Percentiles rank a stretch among this genome's conserved stretches.
Evolutionary conservation across 2,329 filamentous ascomycete genomes (phyloP).

Genomic region (Fusarium pininemorale): DNA sequence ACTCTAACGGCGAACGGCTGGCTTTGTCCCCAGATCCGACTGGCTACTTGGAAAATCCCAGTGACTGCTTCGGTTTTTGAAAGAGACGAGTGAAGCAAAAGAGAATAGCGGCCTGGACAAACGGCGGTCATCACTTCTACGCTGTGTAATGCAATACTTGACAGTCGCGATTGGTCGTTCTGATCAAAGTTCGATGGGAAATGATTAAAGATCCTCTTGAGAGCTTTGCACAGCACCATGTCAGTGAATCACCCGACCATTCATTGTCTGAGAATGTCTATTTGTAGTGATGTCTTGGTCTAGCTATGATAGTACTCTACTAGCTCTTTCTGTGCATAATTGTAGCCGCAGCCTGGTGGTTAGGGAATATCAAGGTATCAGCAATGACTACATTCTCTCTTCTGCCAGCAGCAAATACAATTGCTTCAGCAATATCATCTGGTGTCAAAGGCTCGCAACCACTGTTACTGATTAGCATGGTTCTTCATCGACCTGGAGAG

Average conservation of each 20-base stretch:
- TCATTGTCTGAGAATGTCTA: not conserved
- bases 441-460: conserved; percentile 84
- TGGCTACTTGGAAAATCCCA: not conserved
- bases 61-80: not conserved
- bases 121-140: not conserved
- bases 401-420: conserved; percentile 85
- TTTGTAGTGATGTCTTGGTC: not conserved
- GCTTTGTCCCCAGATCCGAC: not conserved
- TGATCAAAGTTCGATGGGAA: too few relatives aligned
- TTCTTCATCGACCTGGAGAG: not conserved
- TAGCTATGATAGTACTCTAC: not conserved
- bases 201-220: rapidly evolving
- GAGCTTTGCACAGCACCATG: not conserved
- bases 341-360: conserved; percentile 69
- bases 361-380: conserved; percentile 86
- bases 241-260: rapidly evolving
- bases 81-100: not conserved
- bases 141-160: not conserved
- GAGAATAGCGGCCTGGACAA: not conserved
- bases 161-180: too few relatives aligned
- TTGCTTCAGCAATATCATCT: conserved; percentile 88
- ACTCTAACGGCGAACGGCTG: not conserved
- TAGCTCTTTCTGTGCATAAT: conserved; percentile 44
- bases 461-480: conserved; percentile 49
- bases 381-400: conserved; percentile 91